phyloP scores from a whole-genome alignment of 2,329 filamentous ascomycete species.

The Fusarium anguioides region DNA sequence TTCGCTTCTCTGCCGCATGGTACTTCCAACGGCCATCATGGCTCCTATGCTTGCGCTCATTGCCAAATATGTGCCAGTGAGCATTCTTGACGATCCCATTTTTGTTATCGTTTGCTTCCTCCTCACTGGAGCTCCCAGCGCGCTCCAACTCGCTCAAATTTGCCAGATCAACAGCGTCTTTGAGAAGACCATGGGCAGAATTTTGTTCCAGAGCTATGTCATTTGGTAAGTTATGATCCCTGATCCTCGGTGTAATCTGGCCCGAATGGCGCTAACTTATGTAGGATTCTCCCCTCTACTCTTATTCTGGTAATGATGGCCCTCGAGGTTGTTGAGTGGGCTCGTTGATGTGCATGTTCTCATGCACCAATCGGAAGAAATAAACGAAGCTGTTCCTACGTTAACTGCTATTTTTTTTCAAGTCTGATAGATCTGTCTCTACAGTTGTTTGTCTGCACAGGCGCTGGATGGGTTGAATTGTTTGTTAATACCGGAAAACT shows the following conservation, averaged over 20 bases:
- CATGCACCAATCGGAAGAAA: background rate
- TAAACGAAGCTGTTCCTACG: background rate
- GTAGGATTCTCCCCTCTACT: constrained; percentile 91
- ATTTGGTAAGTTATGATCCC: constrained; percentile 76
- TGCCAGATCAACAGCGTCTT: constrained; percentile 98
- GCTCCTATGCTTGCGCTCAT: constrained; percentile 86
- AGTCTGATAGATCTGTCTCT: background rate
- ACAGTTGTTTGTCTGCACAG: constrained; percentile 2
- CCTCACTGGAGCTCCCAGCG: constrained; percentile 91
- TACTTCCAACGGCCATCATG: constrained; percentile 92
- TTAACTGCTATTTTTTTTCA: background rate
- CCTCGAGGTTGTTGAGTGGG: constrained; percentile 93
- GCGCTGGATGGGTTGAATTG: constrained; percentile 14
- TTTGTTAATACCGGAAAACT: background rate
- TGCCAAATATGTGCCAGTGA: constrained; percentile 91
- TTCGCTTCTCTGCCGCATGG: constrained; percentile 87
- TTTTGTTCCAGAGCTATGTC: constrained; percentile 89
- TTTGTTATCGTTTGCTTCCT: constrained; percentile 98
- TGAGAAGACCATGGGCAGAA: constrained; percentile 90
- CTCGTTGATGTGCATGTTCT: constrained; percentile 50
- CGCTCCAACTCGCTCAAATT: constrained; percentile 95
- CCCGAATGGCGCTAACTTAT: constrained; percentile 45
- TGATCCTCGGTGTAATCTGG: constrained; percentile 18
- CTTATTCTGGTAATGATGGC: constrained; percentile 90
- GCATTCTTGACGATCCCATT: constrained; percentile 96